Percentiles rank a stretch among this genome's conserved stretches.
Evolutionary conservation across 164 flowering plant genomes (phyloP).

Genomic region (Aristolochia fimbriata): DNA sequence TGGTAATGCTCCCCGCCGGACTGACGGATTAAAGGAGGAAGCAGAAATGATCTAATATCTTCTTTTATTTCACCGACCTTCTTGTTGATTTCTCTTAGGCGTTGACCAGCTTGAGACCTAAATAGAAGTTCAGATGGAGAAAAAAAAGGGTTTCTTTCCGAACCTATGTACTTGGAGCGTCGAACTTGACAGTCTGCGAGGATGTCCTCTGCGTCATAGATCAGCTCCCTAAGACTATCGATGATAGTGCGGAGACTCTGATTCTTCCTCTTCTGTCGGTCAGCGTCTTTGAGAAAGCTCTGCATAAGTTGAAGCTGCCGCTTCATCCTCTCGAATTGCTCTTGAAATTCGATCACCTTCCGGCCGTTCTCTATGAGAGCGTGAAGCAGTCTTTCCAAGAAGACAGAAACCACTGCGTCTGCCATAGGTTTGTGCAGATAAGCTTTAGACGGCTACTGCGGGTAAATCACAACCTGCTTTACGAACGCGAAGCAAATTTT

Average conservation of each 20-base stretch:
- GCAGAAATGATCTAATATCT: constrained; percentile 22
- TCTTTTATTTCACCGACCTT: constrained; percentile 18
- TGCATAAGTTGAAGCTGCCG: constrained; percentile 8
- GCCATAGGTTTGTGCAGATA: constrained; percentile 1
- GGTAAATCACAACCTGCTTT: too few species aligned
- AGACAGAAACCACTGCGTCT: constrained; percentile 1
- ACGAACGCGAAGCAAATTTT: too few species aligned
- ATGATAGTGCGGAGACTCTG: background rate
- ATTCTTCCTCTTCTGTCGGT: constrained; percentile 2
- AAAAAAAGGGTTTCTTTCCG: constrained; percentile 5
- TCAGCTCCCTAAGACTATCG: constrained; percentile 2
- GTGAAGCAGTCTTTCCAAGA: constrained; percentile 5
- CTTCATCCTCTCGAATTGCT: constrained; percentile 5
- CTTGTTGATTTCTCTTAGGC: constrained; percentile 29
- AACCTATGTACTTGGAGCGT: background rate
- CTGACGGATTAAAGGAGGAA: constrained; percentile 7
- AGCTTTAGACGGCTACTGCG: too few species aligned
- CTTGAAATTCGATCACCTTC: constrained; percentile 1
- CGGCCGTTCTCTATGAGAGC: background rate
- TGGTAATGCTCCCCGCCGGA: constrained; percentile 5
- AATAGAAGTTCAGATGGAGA: constrained; percentile 16
- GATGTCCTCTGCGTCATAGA: constrained; percentile 10
- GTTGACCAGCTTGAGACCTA: constrained; percentile 19
- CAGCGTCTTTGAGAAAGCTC: constrained; percentile 10
- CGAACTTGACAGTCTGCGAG: constrained; percentile 6